Conservation (phyloP, 2,329 filamentous ascomycete species). For the Dactylonectria estremocensis region DNA sequence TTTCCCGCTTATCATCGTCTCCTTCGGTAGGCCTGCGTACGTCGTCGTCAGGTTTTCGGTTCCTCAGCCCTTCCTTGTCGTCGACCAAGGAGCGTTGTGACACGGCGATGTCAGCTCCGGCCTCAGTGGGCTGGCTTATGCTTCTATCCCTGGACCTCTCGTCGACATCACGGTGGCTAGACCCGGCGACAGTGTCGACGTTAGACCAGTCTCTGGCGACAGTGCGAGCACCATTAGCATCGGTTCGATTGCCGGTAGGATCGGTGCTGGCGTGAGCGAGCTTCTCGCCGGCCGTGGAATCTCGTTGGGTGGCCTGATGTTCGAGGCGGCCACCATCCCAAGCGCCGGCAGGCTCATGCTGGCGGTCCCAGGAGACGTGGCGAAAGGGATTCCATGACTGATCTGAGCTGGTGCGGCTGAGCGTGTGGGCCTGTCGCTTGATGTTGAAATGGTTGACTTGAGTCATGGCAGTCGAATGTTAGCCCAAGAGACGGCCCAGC, state of each 20-base stretch:
- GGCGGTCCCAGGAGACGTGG: constrained; percentile 56
- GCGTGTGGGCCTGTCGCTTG: constrained; percentile 61
- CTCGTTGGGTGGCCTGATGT: constrained; percentile 45
- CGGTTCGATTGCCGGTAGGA: constrained; percentile 49
- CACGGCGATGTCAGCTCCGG: constrained; percentile 36
- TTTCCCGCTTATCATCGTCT: constrained; percentile 44
- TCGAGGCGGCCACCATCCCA: constrained; percentile 55
- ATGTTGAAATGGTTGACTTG: constrained; percentile 64
- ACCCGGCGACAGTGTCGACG: constrained; percentile 43
- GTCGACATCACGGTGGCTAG: constrained; percentile 37
- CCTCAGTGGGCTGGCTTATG: constrained; percentile 38
- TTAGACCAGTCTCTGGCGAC: constrained; percentile 45
- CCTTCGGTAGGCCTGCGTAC: constrained; percentile 35
- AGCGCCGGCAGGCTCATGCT: constrained; percentile 50
- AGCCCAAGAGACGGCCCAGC: constrained; percentile 1
- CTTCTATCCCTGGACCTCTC: constrained; percentile 40
- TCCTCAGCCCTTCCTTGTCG: constrained; percentile 47
- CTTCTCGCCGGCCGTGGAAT: constrained; percentile 45
- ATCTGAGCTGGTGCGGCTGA: constrained; percentile 58
- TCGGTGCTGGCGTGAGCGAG: constrained; percentile 56
- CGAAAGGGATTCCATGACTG: constrained; percentile 63
- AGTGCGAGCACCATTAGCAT: constrained; percentile 46
- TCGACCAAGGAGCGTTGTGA: constrained; percentile 42
- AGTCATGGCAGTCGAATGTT: constrained; percentile 17
- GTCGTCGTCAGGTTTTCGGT: constrained; percentile 50